Conservation (phyloP, 495 filamentous ascomycete genomes). For the Penicillium ucsense region DNA sequence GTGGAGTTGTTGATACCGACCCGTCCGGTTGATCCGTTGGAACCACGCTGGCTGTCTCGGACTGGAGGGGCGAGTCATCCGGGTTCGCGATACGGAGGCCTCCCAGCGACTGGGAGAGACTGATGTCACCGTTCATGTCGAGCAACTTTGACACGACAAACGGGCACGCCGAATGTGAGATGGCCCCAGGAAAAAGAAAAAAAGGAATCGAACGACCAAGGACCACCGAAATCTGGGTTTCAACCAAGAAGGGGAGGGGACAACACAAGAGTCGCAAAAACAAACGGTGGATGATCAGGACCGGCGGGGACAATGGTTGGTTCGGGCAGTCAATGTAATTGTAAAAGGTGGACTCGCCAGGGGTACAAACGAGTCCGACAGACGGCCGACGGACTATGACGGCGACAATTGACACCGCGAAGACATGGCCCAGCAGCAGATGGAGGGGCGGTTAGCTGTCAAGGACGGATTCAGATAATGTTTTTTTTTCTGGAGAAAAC, state of each 20-base stretch:
- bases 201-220: no score
- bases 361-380: constrained; percentile 2
- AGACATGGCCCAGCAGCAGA: constrained; percentile 25
- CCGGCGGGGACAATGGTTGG: not conserved
- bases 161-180: no score
- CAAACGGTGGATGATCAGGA: no score
- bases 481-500: no score
- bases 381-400: constrained; percentile 25
- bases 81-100: constrained; percentile 97
- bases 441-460: no score
- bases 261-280: no score
- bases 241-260: no score
- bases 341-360: constrained; percentile 1
- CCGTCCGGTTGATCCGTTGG: constrained; percentile 16
- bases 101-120: constrained; percentile 84
- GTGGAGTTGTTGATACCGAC: constrained; percentile 23
- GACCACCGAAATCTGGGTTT: no score
- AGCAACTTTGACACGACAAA: not conserved
- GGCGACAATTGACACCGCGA: constrained; percentile 24
- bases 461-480: no score
- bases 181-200: no score
- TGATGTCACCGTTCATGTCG: constrained; percentile 84
- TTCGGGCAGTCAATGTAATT: not conserved
- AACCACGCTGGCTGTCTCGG: constrained; percentile 34
- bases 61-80: constrained; percentile 62